A percentile compares a stretch with the other conserved stretches of the same genome.
These are phyloP conservation scores for Colletotrichum liaoningense DNA, from an alignment of 2,329 filamentous ascomycete genomes.

Conservation along the genomic window DNA sequence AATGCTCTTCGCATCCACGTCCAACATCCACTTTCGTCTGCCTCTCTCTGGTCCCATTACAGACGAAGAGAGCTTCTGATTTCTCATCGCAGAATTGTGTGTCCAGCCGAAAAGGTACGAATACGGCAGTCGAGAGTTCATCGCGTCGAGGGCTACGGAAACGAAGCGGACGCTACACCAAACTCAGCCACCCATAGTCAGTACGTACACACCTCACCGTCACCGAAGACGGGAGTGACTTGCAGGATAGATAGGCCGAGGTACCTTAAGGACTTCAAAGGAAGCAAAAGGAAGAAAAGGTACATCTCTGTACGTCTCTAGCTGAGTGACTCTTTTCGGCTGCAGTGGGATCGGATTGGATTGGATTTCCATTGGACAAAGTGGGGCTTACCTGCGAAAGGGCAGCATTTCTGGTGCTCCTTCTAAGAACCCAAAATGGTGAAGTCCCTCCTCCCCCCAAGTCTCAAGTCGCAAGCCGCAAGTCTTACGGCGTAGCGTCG, in stretches of 20 bases:
- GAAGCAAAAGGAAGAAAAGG: not conserved
- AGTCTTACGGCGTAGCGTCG: slow-evolving; percentile 3
- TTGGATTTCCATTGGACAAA: not conserved
- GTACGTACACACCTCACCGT: not conserved
- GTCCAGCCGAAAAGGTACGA: not conserved
- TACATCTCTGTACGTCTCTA: not conserved
- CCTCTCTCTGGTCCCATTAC: not conserved
- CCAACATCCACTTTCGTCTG: not conserved
- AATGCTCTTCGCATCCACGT: not conserved
- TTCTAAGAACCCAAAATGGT: not conserved
- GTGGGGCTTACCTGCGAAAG: not conserved
- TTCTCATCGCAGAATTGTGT: not conserved
- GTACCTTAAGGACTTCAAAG: not conserved
- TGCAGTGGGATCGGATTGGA: not conserved
- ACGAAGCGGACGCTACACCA: not conserved
- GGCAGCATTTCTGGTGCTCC: not conserved
- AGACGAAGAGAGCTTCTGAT: not conserved
- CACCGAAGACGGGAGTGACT: not conserved
- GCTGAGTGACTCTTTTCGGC: not conserved
- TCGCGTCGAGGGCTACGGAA: not conserved
- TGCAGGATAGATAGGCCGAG: not conserved
- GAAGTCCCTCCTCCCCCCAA: not conserved
- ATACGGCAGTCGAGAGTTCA: slow-evolving; percentile 8
- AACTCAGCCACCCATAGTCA: not conserved
- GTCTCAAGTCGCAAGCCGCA: not conserved